Evolutionary conservation across 345 rosid genomes (phyloP).

Genomic region (Draba incana): DNA sequence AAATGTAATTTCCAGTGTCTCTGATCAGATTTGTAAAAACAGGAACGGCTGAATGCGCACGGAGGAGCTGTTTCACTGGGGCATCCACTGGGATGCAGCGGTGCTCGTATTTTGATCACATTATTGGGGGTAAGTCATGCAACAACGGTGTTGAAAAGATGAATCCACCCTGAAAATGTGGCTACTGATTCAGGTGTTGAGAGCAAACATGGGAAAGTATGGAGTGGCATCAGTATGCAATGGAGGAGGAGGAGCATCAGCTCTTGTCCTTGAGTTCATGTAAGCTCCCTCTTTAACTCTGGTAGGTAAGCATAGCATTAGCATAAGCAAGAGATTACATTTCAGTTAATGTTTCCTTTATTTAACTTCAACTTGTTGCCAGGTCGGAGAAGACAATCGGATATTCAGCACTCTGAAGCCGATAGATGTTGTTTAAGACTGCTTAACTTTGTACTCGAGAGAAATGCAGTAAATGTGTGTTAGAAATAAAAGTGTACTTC

Average conservation of each 20-base stretch:
- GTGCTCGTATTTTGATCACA: conserved; percentile 90
- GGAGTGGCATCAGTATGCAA: conserved; percentile 92
- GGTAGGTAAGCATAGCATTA: conserved; percentile 37
- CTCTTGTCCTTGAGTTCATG: conserved; percentile 82
- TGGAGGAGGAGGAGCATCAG: conserved; percentile 98
- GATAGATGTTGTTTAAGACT: conserved; percentile 3
- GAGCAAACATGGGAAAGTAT: conserved; percentile 71
- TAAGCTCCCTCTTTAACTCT: conserved; percentile 51
- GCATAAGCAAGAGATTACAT: background rate
- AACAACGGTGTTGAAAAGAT: conserved; percentile 10
- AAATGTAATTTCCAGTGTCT: conserved; percentile 1
- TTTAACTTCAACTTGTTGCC: conserved; percentile 14
- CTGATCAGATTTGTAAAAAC: conserved; percentile 29
- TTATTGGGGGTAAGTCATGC: conserved; percentile 77
- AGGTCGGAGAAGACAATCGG: conserved; percentile 38
- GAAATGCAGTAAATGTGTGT: conserved; percentile 28
- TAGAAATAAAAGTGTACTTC: background rate
- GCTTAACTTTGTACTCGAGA: conserved; percentile 15
- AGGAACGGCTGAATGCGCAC: conserved; percentile 77
- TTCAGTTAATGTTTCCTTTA: background rate
- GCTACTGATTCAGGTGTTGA: conserved; percentile 62
- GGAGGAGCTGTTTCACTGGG: conserved; percentile 98
- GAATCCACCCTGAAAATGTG: conserved; percentile 25
- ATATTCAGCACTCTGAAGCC: conserved; percentile 37
- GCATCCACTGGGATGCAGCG: conserved; percentile 97